Base-by-base conservation (phyloP, 306 rosid species). In the Abrus pulchellus region DNA sequence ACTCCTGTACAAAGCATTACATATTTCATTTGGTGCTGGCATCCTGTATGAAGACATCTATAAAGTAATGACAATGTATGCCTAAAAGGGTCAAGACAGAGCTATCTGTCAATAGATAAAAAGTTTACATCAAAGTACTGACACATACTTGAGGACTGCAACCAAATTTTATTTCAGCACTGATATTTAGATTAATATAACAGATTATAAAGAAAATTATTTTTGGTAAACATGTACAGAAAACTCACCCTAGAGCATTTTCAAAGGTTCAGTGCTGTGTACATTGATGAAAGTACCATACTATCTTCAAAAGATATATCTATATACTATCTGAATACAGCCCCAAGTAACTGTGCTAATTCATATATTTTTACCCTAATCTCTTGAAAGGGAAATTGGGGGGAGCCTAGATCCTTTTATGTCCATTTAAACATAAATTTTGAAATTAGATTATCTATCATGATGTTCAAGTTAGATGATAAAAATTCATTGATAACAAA, bases 391-490 rank as follows among this genome's bases (percentile, higher is more conserved):
- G 1, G 28, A 8, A 34, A 32, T 49, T 1, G 36, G 14, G 60
- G 65, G 65, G 66, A 9, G 34, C 1, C 0, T 45, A 9, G 54
- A 54, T 45, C 14, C 29, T 10, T 48, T 54, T 63, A 20, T 48
- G 44, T 56, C 60, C 32, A 59, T 59, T 43, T 70, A 70, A 61
- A 72, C 78, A 70, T 38, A 62, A 60, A 48, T n/a, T 60, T 28
- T 48, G 50, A 71, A 60, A 70, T 60, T 36, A 53, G 72, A 48
- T 60, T 44, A 43, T 29, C 60, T 60, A 55, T 71, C 78, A 5
- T 12, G 14, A 69, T 60, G 64, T 79, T 49, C 13, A 14, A 48
- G 34, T 69, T 59, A 59, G 44, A 28, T 32, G 59, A 68, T 54
- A 68, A 57, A 68, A 48, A 48, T 1, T 27, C 33, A 59, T 11